These are phyloP conservation scores for Apiospora koreana DNA, from an alignment of 2,329 filamentous ascomycete species.

Conservation along the genomic window DNA sequence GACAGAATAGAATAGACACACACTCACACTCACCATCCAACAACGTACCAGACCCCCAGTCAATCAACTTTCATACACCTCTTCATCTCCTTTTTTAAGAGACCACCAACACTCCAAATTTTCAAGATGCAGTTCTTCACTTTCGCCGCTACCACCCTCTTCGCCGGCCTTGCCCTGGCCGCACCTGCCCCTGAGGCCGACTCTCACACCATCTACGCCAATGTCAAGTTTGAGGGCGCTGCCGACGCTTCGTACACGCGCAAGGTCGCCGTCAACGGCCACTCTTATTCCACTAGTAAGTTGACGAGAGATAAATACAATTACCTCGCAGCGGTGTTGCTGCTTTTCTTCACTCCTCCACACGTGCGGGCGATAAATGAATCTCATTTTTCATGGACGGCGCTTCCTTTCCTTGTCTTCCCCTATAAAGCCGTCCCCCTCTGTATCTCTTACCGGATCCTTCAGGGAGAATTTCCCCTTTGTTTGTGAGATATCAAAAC, in stretches of 20 bases:
- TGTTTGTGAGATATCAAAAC: background rate
- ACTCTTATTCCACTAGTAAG: background rate
- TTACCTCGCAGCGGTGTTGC: background rate
- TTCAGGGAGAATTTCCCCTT: no score
- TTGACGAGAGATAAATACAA: background rate
- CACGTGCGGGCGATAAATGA: background rate
- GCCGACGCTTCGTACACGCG: background rate
- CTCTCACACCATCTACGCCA: background rate
- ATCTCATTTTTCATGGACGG: background rate
- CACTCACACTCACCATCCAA: slow-evolving; percentile 1
- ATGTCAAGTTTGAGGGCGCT: slow-evolving; percentile 4
- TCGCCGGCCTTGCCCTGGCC: background rate
- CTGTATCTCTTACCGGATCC: background rate
- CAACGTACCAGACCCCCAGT: background rate
- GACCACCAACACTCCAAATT: background rate
- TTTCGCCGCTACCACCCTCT: slow-evolving; percentile 8
- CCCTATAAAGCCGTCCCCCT: background rate
- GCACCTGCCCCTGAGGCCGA: background rate
- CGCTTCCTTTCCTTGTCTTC: background rate
- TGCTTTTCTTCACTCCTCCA: background rate
- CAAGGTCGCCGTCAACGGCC: background rate
- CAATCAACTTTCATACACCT: background rate
- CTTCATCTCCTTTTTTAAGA: background rate
- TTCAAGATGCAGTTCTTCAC: slow-evolving; percentile 11
- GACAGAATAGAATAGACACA: background rate